Conservation (phyloP, 345 rosid species). For the Aegle marmelos region DNA sequence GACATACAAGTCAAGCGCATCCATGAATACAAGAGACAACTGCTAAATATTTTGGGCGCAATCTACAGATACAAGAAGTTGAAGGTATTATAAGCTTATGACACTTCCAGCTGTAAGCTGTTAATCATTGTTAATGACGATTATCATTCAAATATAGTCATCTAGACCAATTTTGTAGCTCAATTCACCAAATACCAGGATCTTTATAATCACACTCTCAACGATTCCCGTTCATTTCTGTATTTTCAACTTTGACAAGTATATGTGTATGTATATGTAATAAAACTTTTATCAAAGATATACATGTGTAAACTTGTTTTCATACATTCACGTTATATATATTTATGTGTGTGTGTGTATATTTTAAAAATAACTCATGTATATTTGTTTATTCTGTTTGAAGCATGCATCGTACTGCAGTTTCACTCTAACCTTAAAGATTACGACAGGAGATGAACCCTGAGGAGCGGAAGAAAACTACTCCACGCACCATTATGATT, state of each 20-base stretch:
- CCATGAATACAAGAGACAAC: slow-evolving; percentile 96
- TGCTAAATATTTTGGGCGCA: slow-evolving; percentile 85
- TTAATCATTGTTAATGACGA: not conserved
- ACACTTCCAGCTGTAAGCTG: not conserved
- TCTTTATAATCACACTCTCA: not conserved
- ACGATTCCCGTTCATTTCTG: not conserved
- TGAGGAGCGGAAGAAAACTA: slow-evolving; percentile 75
- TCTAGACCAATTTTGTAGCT: not conserved
- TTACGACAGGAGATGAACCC: slow-evolving; percentile 74
- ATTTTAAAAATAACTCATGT: not conserved
- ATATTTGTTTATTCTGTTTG: not conserved
- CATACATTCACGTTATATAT: not conserved
- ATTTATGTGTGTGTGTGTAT: not conserved
- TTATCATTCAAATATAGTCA: not conserved
- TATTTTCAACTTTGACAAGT: not conserved
- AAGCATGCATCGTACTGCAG: not conserved
- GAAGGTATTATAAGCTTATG: slow-evolving; percentile 52
- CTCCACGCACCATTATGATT: slow-evolving; percentile 88
- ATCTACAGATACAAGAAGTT: slow-evolving; percentile 85
- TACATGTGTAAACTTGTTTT: not conserved
- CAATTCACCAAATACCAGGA: not conserved
- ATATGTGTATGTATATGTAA: not conserved
- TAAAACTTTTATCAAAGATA: not conserved
- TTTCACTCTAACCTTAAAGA: slow-evolving; percentile 6
- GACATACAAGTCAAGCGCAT: slow-evolving; percentile 98